phyloP scores from a whole-genome alignment of 139 green algal genomes.

The Coelastrella sp. region DNA sequence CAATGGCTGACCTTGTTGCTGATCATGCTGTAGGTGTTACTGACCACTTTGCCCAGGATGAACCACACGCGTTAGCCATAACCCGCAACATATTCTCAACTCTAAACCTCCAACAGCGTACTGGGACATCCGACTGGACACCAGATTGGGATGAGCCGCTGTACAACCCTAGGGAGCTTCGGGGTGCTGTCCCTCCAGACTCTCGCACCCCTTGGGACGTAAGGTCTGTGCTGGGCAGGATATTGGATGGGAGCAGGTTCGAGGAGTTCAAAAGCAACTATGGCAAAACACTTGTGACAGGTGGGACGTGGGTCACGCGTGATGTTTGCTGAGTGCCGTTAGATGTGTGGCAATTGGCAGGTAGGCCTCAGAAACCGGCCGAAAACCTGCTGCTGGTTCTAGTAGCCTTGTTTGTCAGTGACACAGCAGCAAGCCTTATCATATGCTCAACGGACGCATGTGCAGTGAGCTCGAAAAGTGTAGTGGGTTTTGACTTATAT shows the following conservation, averaged over 20 bases:
- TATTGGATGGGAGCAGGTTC: constrained; percentile 91
- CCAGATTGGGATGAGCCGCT: constrained; percentile 79
- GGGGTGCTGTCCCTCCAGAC: constrained; percentile 54
- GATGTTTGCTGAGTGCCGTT: too few species aligned
- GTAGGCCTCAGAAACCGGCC: neutral
- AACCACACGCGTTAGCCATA: constrained; percentile 87
- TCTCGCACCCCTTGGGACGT: constrained; percentile 80
- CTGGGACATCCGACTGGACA: neutral
- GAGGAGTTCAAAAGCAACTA: constrained; percentile 96
- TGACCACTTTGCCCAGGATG: constrained; percentile 89
- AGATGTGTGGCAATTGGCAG: too few species aligned
- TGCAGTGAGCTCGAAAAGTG: too few species aligned
- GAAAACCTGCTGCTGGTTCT: neutral
- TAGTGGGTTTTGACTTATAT: too few species aligned
- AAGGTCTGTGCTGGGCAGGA: constrained; percentile 76
- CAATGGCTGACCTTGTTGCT: too few species aligned
- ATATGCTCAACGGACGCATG: too few species aligned
- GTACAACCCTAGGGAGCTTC: constrained; percentile 74
- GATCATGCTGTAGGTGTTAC: constrained; percentile 64
- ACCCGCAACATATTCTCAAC: constrained; percentile 78
- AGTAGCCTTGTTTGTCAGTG: neutral
- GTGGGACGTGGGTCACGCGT: constrained; percentile 29
- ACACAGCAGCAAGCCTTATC: neutral
- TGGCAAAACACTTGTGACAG: constrained; percentile 92
- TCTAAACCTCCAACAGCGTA: constrained; percentile 48